Evolutionary conservation across 73 alveolate species (phyloP), one percentile per base, ranked within the genome.

Genomic region (Tetrahymena malaccensis): DNA sequence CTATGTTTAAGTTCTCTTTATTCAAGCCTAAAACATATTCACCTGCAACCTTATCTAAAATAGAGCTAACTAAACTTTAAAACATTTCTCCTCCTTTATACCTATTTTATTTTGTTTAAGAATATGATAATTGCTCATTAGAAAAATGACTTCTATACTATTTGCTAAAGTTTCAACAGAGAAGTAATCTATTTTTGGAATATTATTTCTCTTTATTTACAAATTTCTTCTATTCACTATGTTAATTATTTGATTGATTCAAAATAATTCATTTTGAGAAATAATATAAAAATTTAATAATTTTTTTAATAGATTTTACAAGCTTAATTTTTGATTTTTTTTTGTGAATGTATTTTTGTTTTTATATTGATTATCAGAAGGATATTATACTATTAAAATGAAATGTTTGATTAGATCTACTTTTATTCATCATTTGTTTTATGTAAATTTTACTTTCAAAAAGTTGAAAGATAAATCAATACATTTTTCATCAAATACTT

Each of bases 21-120:
- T 99, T 99, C 93, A 99, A 96, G 85, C 98, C 99, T 93, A 97
- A 99, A 15, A 99, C 95, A 96, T 96, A 99, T 95, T 99, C 98
- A n/a, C 99, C 99, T 27, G 89, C 89, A 27, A 70, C 89, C 25
- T 70, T 70, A n/a, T 70, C 89, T 70, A 70, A 70, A 70, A 70
- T 34, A 27, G 89, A 70, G 37, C 89, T 70, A 3, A 70, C 19
- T 70, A 70, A 70, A 31, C 89, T 33, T 70, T 70, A 31, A 31
- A 70, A 70, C 89, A 70, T 70, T 25, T 31, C 38, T 70, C 13
- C 31, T 31, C 83, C 83, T 50, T 50, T 19, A 19, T 21, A 50
- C 83, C 83, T 50, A 50, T 10, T 19, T 19, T 50, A 50, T 50
- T 50, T 35, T 50, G 27, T 50, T 50, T 50, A 50, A 40, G 22